Percentiles rank a stretch among this genome's conserved stretches.
Conservation (phyloP, 441 rosid species). For the Mallotus repandus region DNA sequence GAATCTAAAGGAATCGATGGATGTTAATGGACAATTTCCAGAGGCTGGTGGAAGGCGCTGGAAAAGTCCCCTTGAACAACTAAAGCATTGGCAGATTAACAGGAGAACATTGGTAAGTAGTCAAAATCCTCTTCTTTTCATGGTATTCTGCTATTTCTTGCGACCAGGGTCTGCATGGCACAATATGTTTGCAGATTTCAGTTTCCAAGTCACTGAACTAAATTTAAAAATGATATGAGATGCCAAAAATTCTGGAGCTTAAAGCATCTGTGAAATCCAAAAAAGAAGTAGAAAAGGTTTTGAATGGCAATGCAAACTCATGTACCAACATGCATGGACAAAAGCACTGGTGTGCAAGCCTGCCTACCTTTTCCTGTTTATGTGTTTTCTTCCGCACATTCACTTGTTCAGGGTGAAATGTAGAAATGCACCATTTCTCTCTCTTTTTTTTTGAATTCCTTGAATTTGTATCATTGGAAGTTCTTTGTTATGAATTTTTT, state of each 20-base stretch:
- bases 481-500: background rate
- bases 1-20: conserved; percentile 69
- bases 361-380: background rate
- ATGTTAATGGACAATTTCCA: conserved; percentile 57
- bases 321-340: background rate
- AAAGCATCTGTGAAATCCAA: background rate
- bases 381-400: background rate
- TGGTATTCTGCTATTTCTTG: background rate
- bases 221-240: background rate
- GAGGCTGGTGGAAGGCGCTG: conserved; percentile 71
- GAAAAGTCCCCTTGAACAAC: conserved; percentile 84
- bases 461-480: background rate
- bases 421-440: background rate
- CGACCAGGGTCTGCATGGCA: background rate
- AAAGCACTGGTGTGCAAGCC: background rate
- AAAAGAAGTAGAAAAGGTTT: background rate
- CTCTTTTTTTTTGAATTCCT: background rate
- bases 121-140: conserved; percentile 10
- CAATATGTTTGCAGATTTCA: background rate
- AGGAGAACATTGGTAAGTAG: conserved; percentile 79
- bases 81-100: conserved; percentile 94
- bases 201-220: background rate
- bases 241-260: background rate
- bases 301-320: background rate
- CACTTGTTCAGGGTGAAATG: background rate